Evolutionary conservation across 1,284 basidiomycete genomes (phyloP).

Genomic region (Ganoderma boninense): DNA sequence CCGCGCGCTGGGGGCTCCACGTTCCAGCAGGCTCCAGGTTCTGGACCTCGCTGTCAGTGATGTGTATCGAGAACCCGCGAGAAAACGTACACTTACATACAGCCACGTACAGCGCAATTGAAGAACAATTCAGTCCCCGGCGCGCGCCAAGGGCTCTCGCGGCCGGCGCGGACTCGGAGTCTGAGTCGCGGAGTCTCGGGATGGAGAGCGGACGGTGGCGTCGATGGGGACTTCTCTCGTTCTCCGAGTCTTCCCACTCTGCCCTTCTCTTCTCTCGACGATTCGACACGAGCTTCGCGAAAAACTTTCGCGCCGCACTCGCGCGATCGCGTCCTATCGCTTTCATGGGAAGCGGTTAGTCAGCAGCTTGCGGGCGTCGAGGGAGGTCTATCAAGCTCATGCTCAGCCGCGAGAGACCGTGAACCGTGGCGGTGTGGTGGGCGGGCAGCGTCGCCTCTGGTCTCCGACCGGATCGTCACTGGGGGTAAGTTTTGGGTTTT

Average conservation of each 20-base stretch:
- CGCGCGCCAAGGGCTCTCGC: no score
- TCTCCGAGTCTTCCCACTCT: not conserved
- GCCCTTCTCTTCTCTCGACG: not conserved
- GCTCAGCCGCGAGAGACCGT: no score
- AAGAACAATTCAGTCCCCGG: no score
- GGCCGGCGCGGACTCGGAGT: no score
- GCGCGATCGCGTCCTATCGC: conserved; percentile 8
- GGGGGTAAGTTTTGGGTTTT: not conserved
- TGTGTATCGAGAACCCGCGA: not conserved
- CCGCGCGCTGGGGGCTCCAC: not conserved
- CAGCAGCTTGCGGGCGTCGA: not conserved
- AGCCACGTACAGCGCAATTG: no score
- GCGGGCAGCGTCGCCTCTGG: conserved; percentile 13
- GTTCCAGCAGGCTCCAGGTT: not conserved
- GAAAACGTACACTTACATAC: no score
- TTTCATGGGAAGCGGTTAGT: conserved; percentile 16
- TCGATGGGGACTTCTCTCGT: not conserved
- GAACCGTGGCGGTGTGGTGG: not conserved
- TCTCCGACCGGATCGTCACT: conserved; percentile 23
- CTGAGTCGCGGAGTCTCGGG: not conserved
- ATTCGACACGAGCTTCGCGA: not conserved
- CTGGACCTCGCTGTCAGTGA: not conserved
- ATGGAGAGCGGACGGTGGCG: not conserved
- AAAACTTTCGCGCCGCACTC: not conserved
- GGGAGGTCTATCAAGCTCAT: no score